These are phyloP conservation scores for Leccinum barrowsii DNA, from an alignment of 768 basidiomycete species.

Conservation along the genomic window DNA sequence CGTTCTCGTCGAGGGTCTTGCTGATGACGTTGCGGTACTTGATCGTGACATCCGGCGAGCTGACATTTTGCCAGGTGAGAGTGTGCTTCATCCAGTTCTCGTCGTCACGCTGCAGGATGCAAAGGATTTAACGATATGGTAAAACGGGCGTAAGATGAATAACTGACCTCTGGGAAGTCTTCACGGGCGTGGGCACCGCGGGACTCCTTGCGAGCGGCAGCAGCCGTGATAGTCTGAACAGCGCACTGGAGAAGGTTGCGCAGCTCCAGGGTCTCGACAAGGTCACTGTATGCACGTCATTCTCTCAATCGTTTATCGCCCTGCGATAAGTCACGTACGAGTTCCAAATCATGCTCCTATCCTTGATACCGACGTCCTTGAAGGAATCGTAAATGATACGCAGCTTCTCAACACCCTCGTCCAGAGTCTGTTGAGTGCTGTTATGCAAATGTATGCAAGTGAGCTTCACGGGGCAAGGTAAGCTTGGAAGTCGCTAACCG, in stretches of 20 bases:
- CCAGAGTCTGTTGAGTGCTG: constrained; percentile 84
- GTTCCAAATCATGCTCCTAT: constrained; percentile 99
- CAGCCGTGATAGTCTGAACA: constrained; percentile 90
- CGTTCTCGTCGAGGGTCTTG: constrained; percentile 88
- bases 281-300: constrained; percentile 55
- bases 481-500: constrained; percentile 41
- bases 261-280: constrained; percentile 95
- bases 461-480: not conserved
- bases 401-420: constrained; percentile 90
- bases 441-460: constrained; percentile 1
- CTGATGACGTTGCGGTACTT: constrained; percentile 85
- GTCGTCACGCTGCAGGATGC: constrained; percentile 73
- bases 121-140: not conserved
- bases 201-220: constrained; percentile 92
- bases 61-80: constrained; percentile 81
- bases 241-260: constrained; percentile 95
- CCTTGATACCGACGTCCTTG: constrained; percentile 92
- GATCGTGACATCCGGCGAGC: constrained; percentile 80
- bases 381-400: constrained; percentile 83
- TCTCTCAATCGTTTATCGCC: constrained; percentile 2
- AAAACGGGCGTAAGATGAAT: not conserved
- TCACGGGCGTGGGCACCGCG: constrained; percentile 99
- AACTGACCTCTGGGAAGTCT: constrained; percentile 86
- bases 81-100: constrained; percentile 94
- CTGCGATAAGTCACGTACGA: constrained; percentile 55